Evolutionary conservation across 768 basidiomycete species (phyloP), one percentile per base, ranked within the genome.

Genomic region (Trametes sanguinea): DNA sequence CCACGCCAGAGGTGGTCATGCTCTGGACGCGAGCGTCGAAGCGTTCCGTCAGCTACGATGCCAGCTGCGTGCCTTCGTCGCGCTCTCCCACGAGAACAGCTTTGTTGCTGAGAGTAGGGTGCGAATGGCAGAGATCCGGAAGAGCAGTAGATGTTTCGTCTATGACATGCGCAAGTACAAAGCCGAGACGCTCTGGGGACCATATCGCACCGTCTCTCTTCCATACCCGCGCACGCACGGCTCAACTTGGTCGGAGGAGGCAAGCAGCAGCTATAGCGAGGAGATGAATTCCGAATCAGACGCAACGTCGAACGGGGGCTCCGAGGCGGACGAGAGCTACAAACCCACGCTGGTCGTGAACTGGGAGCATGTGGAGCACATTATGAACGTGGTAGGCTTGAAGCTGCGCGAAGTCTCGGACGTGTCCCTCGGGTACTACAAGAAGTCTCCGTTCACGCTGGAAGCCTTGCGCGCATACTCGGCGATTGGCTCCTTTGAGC

Each of bases 81-180:
- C 80, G 29, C 75, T 84, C 44, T 76, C 81, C 14, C 65, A 79
- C 63, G 78, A 80, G 57, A 65, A 68, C 59, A 46, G 48, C 50
- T 54, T 37, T 42, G 71, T 65, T 40, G 67, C 69, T 16, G 72
- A 77, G 44, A 54, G 60, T 7, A 33, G 53, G 11, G 64, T 54
- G 51, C 74, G 68, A 7, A 67, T 80, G 48, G 70, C 67, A 45
- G 35, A 47, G 9, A 66, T 78, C 29, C 82, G 84, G 29, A 77
- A 76, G 48, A 67, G 69, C 35, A 85, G 85, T 64, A 77, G 90
- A 42, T 80, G 78, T 60, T 83, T 76, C 65, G 84, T 87, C 4
- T 91, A 91, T 73, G 80, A 88, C 70, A 77, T 90, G 47, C 78
- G 81, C 10, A 83, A 86, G 65, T 90, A 90, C 68, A 70, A 67